phyloP scores from a whole-genome alignment of 176 grass and related monocot species.

The Oryza punctata region DNA sequence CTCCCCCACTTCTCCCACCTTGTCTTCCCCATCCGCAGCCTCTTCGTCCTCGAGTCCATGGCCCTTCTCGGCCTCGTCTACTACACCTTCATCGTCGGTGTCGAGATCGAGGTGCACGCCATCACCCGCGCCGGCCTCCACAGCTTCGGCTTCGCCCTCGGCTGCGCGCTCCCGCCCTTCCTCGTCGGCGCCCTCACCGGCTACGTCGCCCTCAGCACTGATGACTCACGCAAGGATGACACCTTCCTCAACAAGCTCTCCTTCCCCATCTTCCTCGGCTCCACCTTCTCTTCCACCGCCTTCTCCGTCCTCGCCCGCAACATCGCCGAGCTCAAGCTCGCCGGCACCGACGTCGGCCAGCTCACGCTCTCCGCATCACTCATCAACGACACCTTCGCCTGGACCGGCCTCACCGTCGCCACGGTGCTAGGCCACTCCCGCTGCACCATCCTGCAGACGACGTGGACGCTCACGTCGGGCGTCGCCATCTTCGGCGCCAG shows the following conservation, averaged over 20 bases:
- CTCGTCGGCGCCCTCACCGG: constrained; percentile 42
- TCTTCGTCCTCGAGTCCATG: constrained; percentile 68
- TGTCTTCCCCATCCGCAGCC: constrained; percentile 58
- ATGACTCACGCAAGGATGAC: background rate
- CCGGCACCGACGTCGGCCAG: constrained; percentile 65
- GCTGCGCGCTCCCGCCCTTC: constrained; percentile 56
- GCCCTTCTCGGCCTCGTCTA: constrained; percentile 72
- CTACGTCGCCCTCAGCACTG: constrained; percentile 21
- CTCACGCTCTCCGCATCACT: constrained; percentile 63
- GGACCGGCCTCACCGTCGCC: constrained; percentile 47
- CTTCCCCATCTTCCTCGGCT: constrained; percentile 65
- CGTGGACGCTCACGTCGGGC: constrained; percentile 42
- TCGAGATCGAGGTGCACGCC: constrained; percentile 61
- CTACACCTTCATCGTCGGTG: constrained; percentile 67
- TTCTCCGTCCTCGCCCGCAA: constrained; percentile 72
- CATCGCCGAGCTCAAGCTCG: constrained; percentile 13
- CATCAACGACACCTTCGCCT: constrained; percentile 59
- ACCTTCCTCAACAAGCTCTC: constrained; percentile 22
- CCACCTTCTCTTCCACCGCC: constrained; percentile 58
- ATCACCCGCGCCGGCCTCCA: constrained; percentile 33
- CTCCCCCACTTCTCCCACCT: constrained; percentile 29
- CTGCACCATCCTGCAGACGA: background rate
- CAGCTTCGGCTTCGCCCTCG: constrained; percentile 58
- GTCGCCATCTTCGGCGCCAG: too few species aligned
- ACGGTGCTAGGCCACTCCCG: constrained; percentile 44